These are phyloP conservation scores for Balakata baccata DNA, from an alignment of 345 rosid genomes.

Conservation along the genomic window DNA sequence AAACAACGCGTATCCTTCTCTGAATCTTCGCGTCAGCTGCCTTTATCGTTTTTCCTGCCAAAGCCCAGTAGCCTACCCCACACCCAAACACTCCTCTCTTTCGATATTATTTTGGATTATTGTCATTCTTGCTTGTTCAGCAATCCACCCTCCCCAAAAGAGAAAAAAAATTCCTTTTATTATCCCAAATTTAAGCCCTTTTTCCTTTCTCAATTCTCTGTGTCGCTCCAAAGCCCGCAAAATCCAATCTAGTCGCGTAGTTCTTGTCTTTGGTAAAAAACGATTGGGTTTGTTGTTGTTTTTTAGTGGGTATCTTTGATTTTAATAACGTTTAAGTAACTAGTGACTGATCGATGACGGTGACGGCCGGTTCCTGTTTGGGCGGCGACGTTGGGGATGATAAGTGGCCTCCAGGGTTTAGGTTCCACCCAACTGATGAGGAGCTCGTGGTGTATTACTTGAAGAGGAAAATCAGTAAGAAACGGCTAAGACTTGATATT, in stretches of 20 bases:
- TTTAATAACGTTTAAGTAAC: not conserved
- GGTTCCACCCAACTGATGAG: constrained; percentile 93
- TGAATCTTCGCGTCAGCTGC: constrained; percentile 2
- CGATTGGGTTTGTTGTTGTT: no score
- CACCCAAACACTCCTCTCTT: no score
- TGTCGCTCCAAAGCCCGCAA: not conserved
- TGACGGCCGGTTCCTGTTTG: constrained; percentile 16
- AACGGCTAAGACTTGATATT: constrained; percentile 48
- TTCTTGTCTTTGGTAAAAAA: not conserved
- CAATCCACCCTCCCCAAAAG: not conserved
- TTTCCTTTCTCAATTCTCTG: no score
- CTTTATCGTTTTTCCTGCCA: not conserved
- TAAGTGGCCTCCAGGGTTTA: constrained; percentile 81
- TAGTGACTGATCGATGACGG: constrained; percentile 26
- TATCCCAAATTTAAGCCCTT: not conserved
- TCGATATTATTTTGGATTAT: not conserved
- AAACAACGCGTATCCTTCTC: not conserved
- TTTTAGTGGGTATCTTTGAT: not conserved
- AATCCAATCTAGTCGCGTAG: not conserved
- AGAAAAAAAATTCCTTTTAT: not conserved
- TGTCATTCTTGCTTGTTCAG: constrained; percentile 3
- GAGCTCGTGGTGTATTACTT: constrained; percentile 71
- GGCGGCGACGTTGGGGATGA: constrained; percentile 33
- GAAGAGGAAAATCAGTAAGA: constrained; percentile 72
- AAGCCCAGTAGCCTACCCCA: not conserved